Base-by-base conservation (phyloP, 75 land plant species). In the Azolla pinnata region DNA sequence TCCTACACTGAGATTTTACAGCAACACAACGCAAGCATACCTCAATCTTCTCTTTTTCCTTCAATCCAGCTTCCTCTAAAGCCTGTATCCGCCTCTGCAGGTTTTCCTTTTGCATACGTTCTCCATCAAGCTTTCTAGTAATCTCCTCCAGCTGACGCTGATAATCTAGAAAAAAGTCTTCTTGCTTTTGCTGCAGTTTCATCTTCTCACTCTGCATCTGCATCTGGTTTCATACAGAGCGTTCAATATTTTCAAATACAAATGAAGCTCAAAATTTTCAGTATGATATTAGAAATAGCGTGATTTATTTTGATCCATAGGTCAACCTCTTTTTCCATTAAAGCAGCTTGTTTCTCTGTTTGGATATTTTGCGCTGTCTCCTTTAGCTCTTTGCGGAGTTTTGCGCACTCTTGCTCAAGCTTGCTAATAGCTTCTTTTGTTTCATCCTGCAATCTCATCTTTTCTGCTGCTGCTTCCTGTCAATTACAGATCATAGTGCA, bases 201-300 rank as follows among this genome's bases (percentile, higher is more conserved):
- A 2, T 23, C 17, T 23, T 46, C 21, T 46, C 49, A 46, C 2
- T 46, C 49, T 46, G 49, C 4, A 46, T 3, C 2, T 46, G 49
- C 49, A 46, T 46, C 49, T 46, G 49, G n/a, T n/a, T n/a, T 46
- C 21, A 46, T 23, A 46, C n/a, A 38, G 14, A n/a, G n/a, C n/a
- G n/a, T n/a, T n/a, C n/a, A n/a, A n/a, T n/a, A n/a, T 38, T 38
- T 38, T 38, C 42, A 38, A 7, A 38, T 38, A 18, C 21, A 14
- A 46, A 46, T 2, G 49, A 14, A 46, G 17, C 2, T 2, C n/a
- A 17, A 46, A 18, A 14, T 46, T 46, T 4, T 23, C 49, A 46
- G 10, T 18, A 46, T 18, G 21, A 18, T 18, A 46, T 14, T 7
- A 38, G 14, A 7, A 38, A 7, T 7, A 38, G 42, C 14, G 42